phyloP scores from a whole-genome alignment of 805 yeast species.

The Candida maltosa region DNA sequence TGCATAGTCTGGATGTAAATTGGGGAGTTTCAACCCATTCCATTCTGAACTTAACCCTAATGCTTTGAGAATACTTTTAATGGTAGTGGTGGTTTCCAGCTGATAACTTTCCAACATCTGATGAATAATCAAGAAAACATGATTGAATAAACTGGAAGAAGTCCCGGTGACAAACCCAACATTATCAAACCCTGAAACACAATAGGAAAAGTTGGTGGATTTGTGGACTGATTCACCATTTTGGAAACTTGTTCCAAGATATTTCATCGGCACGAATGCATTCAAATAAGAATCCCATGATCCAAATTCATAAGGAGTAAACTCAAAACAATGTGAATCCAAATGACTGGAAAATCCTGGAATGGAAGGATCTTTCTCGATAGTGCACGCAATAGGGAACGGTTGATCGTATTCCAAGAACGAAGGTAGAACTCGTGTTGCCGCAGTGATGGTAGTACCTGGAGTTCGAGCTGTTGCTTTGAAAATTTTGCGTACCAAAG shows the following conservation, averaged over 20 bases:
- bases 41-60: conserved; percentile 41
- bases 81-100: conserved; percentile 27
- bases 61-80: conserved; percentile 34
- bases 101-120: conserved; percentile 29
- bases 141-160: conserved; percentile 61
- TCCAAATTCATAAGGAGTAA: conserved; percentile 66
- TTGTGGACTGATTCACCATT: conserved; percentile 38
- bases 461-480: conserved; percentile 31
- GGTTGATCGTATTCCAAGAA: conserved; percentile 41
- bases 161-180: conserved; percentile 60
- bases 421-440: conserved; percentile 27
- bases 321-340: conserved; percentile 50
- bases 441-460: conserved; percentile 37
- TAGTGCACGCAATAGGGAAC: conserved; percentile 46
- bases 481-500: conserved; percentile 47
- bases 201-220: conserved; percentile 25
- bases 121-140: conserved; percentile 49
- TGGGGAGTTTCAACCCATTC: conserved; percentile 21
- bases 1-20: conserved; percentile 55
- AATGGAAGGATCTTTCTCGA: conserved; percentile 31
- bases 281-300: conserved; percentile 54
- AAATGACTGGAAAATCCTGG: conserved; percentile 11
- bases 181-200: conserved; percentile 55
- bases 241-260: conserved; percentile 47
- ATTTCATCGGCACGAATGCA: conserved; percentile 48